These are phyloP conservation scores for Chrysanthemum lavandulifolium DNA, from an alignment of 129 eudicot species.

Conservation along the genomic window DNA sequence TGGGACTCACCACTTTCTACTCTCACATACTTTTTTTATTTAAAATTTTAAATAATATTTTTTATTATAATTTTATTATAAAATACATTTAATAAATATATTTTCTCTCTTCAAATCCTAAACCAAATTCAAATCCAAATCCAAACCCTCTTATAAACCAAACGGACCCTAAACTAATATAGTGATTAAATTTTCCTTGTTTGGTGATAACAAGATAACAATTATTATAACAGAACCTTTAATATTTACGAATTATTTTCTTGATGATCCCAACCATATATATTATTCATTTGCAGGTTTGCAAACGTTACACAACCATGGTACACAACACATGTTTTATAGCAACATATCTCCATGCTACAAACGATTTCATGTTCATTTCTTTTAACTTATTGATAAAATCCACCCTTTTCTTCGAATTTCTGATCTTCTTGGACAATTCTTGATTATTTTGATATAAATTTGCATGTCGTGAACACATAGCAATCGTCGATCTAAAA, in stretches of 20 bases:
- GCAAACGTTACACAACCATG: constrained; percentile 28
- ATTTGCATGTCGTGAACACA: constrained; percentile 66
- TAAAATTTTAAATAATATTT: no score
- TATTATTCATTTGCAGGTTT: constrained; percentile 5
- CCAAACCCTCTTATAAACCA: no score
- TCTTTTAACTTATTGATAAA: constrained; percentile 32
- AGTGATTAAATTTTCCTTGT: no score
- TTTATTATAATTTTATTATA: no score
- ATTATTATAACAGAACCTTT: background rate
- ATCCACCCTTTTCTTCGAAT: constrained; percentile 17
- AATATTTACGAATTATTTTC: background rate
- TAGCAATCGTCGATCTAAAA: constrained; percentile 48
- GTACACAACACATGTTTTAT: constrained; percentile 33
- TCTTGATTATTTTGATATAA: constrained; percentile 46
- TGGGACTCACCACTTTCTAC: no score
- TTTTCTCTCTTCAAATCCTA: no score
- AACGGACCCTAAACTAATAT: no score
- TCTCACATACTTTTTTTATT: no score
- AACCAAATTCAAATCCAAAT: no score
- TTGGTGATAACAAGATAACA: no score
- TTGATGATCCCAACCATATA: background rate
- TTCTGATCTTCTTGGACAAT: constrained; percentile 33
- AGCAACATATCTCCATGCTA: constrained; percentile 38
- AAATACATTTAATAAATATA: no score
- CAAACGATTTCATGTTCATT: constrained; percentile 11